phyloP scores from a whole-genome alignment of 2,329 filamentous ascomycete genomes.

The Aureobasidium sp. region DNA sequence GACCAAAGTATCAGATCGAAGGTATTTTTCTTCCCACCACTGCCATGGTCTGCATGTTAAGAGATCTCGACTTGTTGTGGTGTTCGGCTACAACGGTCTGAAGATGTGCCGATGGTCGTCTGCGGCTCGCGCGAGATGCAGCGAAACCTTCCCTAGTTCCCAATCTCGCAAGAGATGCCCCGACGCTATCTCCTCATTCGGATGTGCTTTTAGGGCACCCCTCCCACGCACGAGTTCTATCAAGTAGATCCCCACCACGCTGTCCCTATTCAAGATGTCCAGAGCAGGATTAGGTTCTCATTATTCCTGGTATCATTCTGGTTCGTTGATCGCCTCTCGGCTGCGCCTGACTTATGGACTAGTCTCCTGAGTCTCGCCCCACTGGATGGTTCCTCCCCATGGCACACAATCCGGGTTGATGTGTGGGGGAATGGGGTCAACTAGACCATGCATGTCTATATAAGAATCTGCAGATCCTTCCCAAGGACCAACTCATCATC shows the following conservation, averaged over 20 bases:
- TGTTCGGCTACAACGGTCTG: background rate
- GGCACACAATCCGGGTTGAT: background rate
- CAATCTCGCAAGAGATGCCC: constrained; percentile 1
- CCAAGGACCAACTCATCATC: background rate
- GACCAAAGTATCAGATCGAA: background rate
- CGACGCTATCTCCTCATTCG: background rate
- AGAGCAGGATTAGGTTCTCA: background rate
- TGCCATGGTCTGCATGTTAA: background rate
- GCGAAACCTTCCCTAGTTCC: background rate
- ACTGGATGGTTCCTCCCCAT: background rate
- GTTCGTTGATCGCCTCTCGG: background rate
- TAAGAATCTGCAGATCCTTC: background rate
- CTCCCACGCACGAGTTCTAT: background rate
- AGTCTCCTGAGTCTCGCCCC: background rate
- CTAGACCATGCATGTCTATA: background rate
- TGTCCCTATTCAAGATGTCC: too few relatives aligned
- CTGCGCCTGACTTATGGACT: too few relatives aligned
- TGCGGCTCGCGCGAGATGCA: background rate
- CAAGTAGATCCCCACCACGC: background rate
- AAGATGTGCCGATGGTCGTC: background rate
- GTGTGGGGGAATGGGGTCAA: background rate
- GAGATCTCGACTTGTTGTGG: accelerated
- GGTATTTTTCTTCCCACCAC: background rate
- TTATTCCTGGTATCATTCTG: background rate
- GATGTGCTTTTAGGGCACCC: background rate